These are phyloP conservation scores for Heliosperma pusillum DNA, from an alignment of 148 eudicot species.

Conservation along the genomic window DNA sequence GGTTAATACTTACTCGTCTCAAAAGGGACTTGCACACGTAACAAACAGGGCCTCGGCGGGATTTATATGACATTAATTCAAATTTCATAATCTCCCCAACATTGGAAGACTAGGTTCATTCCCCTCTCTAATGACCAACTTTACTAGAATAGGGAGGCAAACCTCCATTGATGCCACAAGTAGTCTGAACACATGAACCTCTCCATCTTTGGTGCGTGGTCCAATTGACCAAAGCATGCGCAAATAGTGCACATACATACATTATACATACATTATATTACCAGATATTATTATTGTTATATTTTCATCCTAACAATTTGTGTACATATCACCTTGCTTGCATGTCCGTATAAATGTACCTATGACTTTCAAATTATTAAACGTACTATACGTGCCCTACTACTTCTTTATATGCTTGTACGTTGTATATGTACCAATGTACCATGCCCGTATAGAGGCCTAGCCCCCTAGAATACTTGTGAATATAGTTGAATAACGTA, in stretches of 20 bases:
- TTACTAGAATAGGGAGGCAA: neutral
- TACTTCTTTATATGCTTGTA: neutral
- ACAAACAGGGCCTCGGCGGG: too few relatives aligned
- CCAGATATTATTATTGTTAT: too few relatives aligned
- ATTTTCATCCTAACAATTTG: too few relatives aligned
- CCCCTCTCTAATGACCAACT: neutral
- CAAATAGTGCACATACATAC: constrained; percentile 2
- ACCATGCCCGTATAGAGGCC: neutral
- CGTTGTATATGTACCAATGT: neutral
- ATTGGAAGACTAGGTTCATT: constrained; percentile 3
- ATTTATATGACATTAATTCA: too few relatives aligned
- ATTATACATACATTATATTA: neutral
- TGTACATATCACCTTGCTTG: neutral
- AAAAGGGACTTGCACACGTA: too few relatives aligned
- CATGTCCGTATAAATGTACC: neutral
- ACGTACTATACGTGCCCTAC: neutral
- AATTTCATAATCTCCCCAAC: neutral
- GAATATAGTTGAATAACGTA: too few relatives aligned
- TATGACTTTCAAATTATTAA: neutral
- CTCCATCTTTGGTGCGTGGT: neutral
- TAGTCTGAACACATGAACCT: constrained; percentile 13
- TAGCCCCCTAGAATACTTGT: too few relatives aligned
- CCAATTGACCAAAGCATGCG: constrained; percentile 9
- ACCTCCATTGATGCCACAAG: constrained; percentile 9
- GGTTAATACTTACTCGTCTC: too few relatives aligned